Evolutionary conservation across 768 basidiomycete genomes (phyloP).

Genomic region (Botryobasidium botryosum): DNA sequence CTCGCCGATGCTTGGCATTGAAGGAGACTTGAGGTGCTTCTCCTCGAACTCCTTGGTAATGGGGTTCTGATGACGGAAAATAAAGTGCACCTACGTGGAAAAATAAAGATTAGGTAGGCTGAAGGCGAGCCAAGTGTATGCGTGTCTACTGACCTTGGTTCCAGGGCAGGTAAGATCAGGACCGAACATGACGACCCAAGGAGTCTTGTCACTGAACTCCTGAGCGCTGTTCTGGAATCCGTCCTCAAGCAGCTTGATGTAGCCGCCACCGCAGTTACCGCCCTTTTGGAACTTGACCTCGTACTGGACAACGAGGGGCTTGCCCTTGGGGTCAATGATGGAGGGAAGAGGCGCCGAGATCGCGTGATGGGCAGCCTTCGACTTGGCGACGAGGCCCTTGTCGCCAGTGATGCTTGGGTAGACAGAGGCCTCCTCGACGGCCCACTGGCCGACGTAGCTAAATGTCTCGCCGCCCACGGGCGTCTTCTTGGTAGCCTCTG

Average conservation of each 20-base stretch:
- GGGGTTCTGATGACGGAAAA: constrained; percentile 96
- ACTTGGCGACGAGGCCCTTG: constrained; percentile 85
- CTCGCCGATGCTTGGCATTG: constrained; percentile 77
- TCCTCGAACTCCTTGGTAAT: constrained; percentile 86
- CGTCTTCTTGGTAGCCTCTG: constrained; percentile 96
- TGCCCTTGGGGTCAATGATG: constrained; percentile 60
- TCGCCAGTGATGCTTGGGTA: constrained; percentile 66
- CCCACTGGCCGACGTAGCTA: constrained; percentile 95
- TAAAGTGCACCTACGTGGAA: constrained; percentile 71
- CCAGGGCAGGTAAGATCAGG: constrained; percentile 89
- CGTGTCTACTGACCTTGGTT: constrained; percentile 56
- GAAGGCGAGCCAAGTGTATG: neutral
- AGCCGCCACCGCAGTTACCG: constrained; percentile 97
- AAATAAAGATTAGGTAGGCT: neutral
- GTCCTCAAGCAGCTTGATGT: constrained; percentile 87
- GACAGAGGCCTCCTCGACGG: constrained; percentile 70
- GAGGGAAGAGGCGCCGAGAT: constrained; percentile 81
- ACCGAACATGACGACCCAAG: constrained; percentile 95
- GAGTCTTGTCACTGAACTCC: constrained; percentile 86
- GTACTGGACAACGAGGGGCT: constrained; percentile 91
- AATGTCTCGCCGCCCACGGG: constrained; percentile 90
- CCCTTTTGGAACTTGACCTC: constrained; percentile 99
- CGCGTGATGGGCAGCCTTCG: constrained; percentile 95
- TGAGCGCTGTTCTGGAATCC: constrained; percentile 88
- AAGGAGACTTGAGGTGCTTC: constrained; percentile 79